Evolutionary conservation across 2,329 filamentous ascomycete species (phyloP).

Genomic region (Sporothrix variecibatus): DNA sequence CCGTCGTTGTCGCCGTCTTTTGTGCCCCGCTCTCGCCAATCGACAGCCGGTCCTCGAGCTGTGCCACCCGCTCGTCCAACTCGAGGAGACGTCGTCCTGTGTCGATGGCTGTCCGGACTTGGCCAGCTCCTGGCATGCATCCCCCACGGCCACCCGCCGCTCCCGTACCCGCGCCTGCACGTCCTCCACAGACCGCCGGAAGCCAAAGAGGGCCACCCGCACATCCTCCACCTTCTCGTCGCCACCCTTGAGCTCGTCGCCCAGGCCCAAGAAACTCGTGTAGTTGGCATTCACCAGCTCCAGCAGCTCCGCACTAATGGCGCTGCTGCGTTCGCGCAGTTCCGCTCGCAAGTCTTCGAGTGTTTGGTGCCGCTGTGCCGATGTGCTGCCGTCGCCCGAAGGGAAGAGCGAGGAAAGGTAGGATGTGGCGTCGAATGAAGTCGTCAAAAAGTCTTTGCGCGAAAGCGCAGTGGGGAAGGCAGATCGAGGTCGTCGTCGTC

Average conservation of each 20-base stretch:
- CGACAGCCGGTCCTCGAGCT: slow-evolving; percentile 64
- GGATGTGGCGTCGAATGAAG: slow-evolving; percentile 73
- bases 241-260: slow-evolving; percentile 78
- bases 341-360: slow-evolving; percentile 90
- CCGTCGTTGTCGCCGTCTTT: slow-evolving; percentile 31
- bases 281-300: slow-evolving; percentile 97
- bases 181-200: slow-evolving; percentile 77
- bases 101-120: slow-evolving; percentile 65
- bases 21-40: slow-evolving; percentile 45
- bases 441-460: slow-evolving; percentile 76
- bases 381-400: slow-evolving; percentile 40
- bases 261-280: slow-evolving; percentile 82
- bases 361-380: slow-evolving; percentile 86
- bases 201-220: slow-evolving; percentile 81
- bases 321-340: slow-evolving; percentile 75
- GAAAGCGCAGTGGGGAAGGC: slow-evolving; percentile 83
- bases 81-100: slow-evolving; percentile 64
- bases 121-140: slow-evolving; percentile 65
- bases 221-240: slow-evolving; percentile 92
- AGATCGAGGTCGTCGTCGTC: slow-evolving; percentile 68
- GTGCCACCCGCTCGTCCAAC: slow-evolving; percentile 61
- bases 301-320: slow-evolving; percentile 81
- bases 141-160: slow-evolving; percentile 63
- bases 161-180: slow-evolving; percentile 67
- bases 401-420: slow-evolving; percentile 64